phyloP scores from a whole-genome alignment of 73 alveolate species.

The Strombidium stylifer region DNA sequence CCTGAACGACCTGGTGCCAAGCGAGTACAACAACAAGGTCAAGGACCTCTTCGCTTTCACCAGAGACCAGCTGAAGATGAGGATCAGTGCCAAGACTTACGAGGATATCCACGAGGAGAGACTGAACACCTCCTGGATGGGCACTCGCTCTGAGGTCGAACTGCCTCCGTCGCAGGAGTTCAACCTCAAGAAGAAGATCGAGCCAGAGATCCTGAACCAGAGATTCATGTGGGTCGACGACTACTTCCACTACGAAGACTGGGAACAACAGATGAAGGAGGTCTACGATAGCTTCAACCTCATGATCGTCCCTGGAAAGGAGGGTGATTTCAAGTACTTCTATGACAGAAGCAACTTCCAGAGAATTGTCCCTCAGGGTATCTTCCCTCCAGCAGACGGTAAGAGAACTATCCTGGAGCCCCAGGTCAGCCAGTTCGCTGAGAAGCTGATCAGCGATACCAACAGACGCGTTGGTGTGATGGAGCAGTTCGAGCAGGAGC shows the following conservation, averaged over 20 bases:
- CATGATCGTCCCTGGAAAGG: constrained; percentile 2
- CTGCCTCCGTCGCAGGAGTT: constrained; percentile 17
- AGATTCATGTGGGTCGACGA: constrained; percentile 58
- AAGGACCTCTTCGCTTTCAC: not conserved
- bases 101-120: not conserved
- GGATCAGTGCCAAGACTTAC: not conserved
- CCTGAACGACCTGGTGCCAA: not conserved
- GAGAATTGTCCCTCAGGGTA: constrained; percentile 46
- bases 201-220: constrained; percentile 51
- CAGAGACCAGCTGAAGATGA: not conserved
- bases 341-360: constrained; percentile 6
- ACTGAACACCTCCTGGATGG: constrained; percentile 14
- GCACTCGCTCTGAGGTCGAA: constrained; percentile 46
- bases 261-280: constrained; percentile 33
- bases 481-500: constrained; percentile 36
- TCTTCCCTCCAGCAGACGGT: constrained; percentile 30
- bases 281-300: constrained; percentile 42
- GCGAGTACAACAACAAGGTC: not conserved
- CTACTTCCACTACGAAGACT: constrained; percentile 66
- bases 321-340: not conserved
- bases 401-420: constrained; percentile 10
- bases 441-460: not conserved
- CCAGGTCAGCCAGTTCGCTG: not conserved
- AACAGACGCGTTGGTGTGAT: constrained; percentile 11
- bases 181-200: constrained; percentile 12